Conservation (phyloP, 176 grass and related monocot species). For the Eleusine coracana region DNA sequence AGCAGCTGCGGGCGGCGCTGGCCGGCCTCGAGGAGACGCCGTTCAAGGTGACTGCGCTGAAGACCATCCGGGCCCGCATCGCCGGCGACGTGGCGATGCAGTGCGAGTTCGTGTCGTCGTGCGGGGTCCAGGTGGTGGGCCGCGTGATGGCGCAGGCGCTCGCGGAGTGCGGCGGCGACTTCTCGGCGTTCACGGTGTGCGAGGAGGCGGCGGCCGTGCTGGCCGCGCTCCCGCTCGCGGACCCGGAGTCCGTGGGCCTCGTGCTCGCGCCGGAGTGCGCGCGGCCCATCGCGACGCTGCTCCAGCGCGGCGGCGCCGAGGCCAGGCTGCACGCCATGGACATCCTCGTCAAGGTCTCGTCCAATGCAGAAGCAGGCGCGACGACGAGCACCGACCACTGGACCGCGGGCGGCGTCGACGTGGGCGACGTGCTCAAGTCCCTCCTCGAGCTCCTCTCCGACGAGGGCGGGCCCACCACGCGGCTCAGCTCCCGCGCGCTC, state of each 20-base stretch:
- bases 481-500: conserved; percentile 77
- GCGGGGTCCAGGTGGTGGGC: conserved; percentile 49
- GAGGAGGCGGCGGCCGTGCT: conserved; percentile 78
- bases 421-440: conserved; percentile 61
- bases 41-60: conserved; percentile 80
- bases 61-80: conserved; percentile 43
- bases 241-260: conserved; percentile 39
- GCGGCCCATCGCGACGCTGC: conserved; percentile 50
- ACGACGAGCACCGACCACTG: conserved; percentile 22
- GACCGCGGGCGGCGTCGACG: conserved; percentile 39
- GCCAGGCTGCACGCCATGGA: conserved; percentile 67
- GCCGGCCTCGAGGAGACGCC: conserved; percentile 56
- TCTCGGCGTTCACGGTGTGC: conserved; percentile 61
- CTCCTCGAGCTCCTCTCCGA: conserved; percentile 86
- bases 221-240: conserved; percentile 51
- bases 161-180: conserved; percentile 52
- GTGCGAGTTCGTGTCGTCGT: conserved; percentile 50
- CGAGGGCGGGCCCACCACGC: conserved; percentile 46
- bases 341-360: conserved; percentile 59
- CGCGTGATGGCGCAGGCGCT: conserved; percentile 58
- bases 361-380: conserved; percentile 32
- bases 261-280: conserved; percentile 53
- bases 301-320: conserved; percentile 76
- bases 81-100: conserved; percentile 51
- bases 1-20: conserved; percentile 50